These are phyloP conservation scores for Ustilago sp. DNA, from an alignment of 1,284 basidiomycete genomes.

Conservation along the genomic window DNA sequence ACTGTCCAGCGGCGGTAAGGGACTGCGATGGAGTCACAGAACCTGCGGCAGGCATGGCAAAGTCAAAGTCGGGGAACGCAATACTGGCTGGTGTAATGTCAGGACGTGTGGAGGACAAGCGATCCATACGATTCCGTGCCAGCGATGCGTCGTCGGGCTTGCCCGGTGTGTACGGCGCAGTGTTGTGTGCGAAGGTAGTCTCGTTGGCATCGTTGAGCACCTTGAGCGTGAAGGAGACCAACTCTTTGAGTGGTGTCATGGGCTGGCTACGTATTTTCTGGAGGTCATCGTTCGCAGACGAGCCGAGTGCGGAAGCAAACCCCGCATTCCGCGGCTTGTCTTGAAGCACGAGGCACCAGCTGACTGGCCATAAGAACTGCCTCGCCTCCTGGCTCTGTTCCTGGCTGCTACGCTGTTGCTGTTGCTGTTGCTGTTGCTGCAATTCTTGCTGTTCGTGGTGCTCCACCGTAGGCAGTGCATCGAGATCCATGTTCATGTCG, in stretches of 20 bases:
- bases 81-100: slow-evolving; percentile 39
- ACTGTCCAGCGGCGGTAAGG: slow-evolving; percentile 16
- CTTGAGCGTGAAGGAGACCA: slow-evolving; percentile 45
- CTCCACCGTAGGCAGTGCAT: not conserved
- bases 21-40: slow-evolving; percentile 21
- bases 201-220: slow-evolving; percentile 46
- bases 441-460: not conserved
- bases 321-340: not conserved
- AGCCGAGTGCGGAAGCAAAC: not conserved
- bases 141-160: slow-evolving; percentile 30
- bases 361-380: slow-evolving; percentile 34
- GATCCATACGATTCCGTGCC: slow-evolving; percentile 17
- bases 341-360: slow-evolving; percentile 27
- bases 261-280: slow-evolving; percentile 26
- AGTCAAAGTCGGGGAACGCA: slow-evolving; percentile 35
- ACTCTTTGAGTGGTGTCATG: slow-evolving; percentile 46
- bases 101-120: slow-evolving; percentile 15
- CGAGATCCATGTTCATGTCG: slow-evolving; percentile 5
- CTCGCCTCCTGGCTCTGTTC: not conserved
- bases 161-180: slow-evolving; percentile 28
- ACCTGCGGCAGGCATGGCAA: slow-evolving; percentile 27
- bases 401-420: not conserved
- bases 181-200: slow-evolving; percentile 12
- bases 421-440: not conserved
- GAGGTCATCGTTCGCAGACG: slow-evolving; percentile 12